Conservation (phyloP, 1,284 basidiomycete genomes). For the Mycena sp. region DNA sequence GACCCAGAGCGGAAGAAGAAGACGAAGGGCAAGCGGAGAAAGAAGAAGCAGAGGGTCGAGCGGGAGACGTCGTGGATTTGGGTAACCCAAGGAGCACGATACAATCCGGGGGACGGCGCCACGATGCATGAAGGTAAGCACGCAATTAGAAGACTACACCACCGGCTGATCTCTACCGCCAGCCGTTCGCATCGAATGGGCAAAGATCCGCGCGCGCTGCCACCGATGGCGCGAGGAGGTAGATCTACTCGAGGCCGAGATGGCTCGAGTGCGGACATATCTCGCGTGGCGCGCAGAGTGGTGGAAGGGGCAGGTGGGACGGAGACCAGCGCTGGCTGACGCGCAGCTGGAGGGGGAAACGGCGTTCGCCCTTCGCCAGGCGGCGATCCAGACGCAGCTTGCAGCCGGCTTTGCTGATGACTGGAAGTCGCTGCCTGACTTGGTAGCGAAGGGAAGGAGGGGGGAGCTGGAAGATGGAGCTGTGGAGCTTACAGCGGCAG, state of each 20-base stretch:
- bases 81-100: not conserved
- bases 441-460: not conserved
- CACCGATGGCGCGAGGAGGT: conserved; percentile 39
- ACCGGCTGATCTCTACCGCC: no score
- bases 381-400: not conserved
- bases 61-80: conserved; percentile 22
- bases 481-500: not conserved
- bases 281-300: conserved; percentile 5
- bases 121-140: conserved; percentile 11
- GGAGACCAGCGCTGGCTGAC: not conserved
- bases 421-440: not conserved
- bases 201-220: not conserved
- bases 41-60: not conserved
- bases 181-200: conserved; percentile 38
- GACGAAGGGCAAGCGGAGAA: not conserved
- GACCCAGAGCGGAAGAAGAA: conserved; percentile 3
- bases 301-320: conserved; percentile 11
- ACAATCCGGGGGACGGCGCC: not conserved
- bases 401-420: not conserved
- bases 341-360: conserved; percentile 17
- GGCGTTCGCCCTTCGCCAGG: conserved; percentile 13
- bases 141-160: no score
- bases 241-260: conserved; percentile 37
- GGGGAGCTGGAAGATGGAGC: not conserved
- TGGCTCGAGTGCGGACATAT: conserved; percentile 27